These are phyloP conservation scores for Backusella morwellensis DNA, from an alignment of 192 early-diverging fungal genomes.

Conservation along the genomic window DNA sequence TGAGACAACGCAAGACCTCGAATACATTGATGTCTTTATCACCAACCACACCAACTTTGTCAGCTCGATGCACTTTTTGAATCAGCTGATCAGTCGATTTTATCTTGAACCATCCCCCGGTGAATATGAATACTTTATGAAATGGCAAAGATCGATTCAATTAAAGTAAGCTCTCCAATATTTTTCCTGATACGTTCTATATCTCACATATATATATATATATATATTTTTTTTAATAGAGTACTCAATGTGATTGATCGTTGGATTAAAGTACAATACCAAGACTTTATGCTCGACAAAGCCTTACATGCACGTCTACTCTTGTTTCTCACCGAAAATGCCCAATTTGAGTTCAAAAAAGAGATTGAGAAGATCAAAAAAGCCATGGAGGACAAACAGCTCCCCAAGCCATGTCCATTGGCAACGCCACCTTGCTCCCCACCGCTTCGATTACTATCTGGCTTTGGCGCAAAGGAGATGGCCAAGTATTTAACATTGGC, in stretches of 20 bases:
- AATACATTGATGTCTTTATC: slow-evolving; percentile 70
- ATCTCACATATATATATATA: neutral
- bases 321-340: slow-evolving; percentile 46
- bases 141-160: neutral
- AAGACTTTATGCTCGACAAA: slow-evolving; percentile 55
- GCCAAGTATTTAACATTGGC: slow-evolving; percentile 43
- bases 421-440: slow-evolving; percentile 26
- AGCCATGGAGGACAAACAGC: neutral
- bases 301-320: slow-evolving; percentile 41
- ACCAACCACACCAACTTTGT: slow-evolving; percentile 62
- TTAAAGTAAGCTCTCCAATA: neutral
- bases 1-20: slow-evolving; percentile 62
- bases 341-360: slow-evolving; percentile 35
- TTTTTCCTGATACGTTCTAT: neutral
- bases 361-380: slow-evolving; percentile 28
- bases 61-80: slow-evolving; percentile 49
- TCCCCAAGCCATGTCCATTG: neutral
- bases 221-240: slow-evolving; percentile 19
- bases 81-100: slow-evolving; percentile 58
- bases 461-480: slow-evolving; percentile 12
- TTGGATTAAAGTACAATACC: slow-evolving; percentile 61
- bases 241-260: slow-evolving; percentile 58
- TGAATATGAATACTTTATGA: slow-evolving; percentile 38
- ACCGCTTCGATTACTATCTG: neutral
- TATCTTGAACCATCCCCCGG: slow-evolving; percentile 46